phyloP scores from a whole-genome alignment of 164 flowering plant genomes.

The Piper betle region DNA sequence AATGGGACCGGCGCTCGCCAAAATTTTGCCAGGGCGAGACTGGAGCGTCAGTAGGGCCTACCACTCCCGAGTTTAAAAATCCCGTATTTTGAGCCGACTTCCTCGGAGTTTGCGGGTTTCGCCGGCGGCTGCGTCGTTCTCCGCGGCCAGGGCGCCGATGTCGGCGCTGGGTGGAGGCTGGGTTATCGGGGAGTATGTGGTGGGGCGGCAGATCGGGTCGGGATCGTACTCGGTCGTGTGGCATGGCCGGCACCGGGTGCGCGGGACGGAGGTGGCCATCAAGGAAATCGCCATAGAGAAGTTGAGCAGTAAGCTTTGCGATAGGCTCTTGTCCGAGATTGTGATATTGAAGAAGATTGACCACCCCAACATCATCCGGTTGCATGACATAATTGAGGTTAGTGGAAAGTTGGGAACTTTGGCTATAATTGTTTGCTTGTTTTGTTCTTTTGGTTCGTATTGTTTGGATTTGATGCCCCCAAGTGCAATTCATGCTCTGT shows the following conservation, averaged over 20 bases:
- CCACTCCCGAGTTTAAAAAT: too few relatives aligned
- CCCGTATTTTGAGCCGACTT: too few relatives aligned
- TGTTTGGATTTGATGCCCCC: too few relatives aligned
- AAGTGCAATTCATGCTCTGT: too few relatives aligned
- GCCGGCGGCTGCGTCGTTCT: too few relatives aligned
- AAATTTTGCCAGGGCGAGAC: too few relatives aligned
- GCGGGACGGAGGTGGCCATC: slow-evolving; percentile 87
- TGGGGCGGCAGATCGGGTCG: slow-evolving; percentile 70
- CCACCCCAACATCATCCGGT: slow-evolving; percentile 82
- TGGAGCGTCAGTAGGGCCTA: too few relatives aligned
- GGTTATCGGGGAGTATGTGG: slow-evolving; percentile 67
- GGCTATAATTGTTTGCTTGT: too few relatives aligned
- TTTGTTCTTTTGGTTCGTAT: too few relatives aligned
- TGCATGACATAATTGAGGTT: slow-evolving; percentile 88
- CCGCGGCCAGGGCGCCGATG: too few relatives aligned
- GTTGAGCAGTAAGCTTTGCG: slow-evolving; percentile 66
- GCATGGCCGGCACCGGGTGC: slow-evolving; percentile 74
- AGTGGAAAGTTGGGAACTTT: neutral
- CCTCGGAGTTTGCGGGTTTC: too few relatives aligned
- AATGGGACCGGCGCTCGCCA: too few relatives aligned
- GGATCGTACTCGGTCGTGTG: slow-evolving; percentile 97
- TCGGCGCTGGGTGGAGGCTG: slow-evolving; percentile 28
- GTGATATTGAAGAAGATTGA: slow-evolving; percentile 52
- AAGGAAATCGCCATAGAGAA: slow-evolving; percentile 68
- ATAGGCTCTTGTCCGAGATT: slow-evolving; percentile 79